Evolutionary conservation across 345 rosid species (phyloP), one percentile per base, ranked within the genome.

Genomic region (Physaria fendleri): DNA sequence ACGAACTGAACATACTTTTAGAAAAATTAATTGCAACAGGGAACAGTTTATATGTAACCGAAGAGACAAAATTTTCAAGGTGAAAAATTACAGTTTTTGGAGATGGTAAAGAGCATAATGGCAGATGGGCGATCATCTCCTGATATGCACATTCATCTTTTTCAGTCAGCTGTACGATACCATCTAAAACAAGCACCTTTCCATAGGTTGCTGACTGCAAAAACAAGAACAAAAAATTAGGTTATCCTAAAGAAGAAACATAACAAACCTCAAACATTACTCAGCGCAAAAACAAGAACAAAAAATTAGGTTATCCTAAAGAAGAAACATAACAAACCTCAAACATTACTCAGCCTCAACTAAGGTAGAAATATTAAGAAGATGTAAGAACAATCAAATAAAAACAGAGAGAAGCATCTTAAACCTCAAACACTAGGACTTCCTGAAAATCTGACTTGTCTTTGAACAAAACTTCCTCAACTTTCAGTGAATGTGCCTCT

Each of bases 141-240:
- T 92, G 98, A 67, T 92, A 92, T 5, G 98, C 97, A 76, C 97
- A 92, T 73, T 92, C 97, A 66, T 92, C 98, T 68, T 97, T 82
- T 76, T 92, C 94, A 1, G 98, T 92, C 14, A 92, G 90, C 54
- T 92, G 98, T 66, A 92, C 86, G 72, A 88, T 94, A 21, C 98
- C 98, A 58, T 92, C 98, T 84, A 92, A 73, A 65, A 92, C 89
- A 32, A 92, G 81, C 65, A 92, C 97, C 64, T 88, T 92, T 18
- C 98, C 98, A 30, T 92, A 92, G 4, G 98, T 82, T 7, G 97
- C 79, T 18, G 98, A 92, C 98, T 92, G 83, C 79, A 76, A 39
- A 59, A 42, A 30, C 66, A 70, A 46, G 17, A 64, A 32, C 32
- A 28, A 21, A 43, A n/a, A 64, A 24, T 16, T 5, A 65, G 13